Base-by-base conservation (phyloP, 1,284 basidiomycete genomes). In the Ustilago lituana region DNA sequence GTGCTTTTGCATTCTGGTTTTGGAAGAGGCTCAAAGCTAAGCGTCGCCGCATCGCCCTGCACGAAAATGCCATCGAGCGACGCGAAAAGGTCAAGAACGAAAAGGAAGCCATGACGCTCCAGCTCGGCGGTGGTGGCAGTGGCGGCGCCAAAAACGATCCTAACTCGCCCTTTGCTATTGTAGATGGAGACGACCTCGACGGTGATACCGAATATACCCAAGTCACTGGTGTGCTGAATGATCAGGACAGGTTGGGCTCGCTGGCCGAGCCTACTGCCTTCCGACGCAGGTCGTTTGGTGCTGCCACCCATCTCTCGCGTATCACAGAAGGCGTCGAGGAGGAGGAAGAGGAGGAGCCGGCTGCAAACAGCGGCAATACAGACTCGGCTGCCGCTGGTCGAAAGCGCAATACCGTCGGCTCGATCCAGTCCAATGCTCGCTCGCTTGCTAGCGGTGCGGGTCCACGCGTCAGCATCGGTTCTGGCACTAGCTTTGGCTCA, bases 311-410 rank as follows among this genome's bases (percentile, higher is more conserved):
- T 38, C 59, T 75, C 4, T 68, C 63, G 19, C 47, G 69, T 6
- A 75, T 75, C 54, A 73, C 73, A 0, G 73, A 75, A 36, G 69
- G 69, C 1, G 45, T 36, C 5, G 69, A 72, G 36, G 69, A 73
- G 40, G 72, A 74, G 23, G 73, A 75, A 8, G 63, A 60, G 19
- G 44, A 39, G 10, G 46, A 55, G 15, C 44, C 17, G 11, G 26
- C 37, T 3, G n/a, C 32, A 17, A 19, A 20, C 24, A 27, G 14
- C 26, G 19, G n/a, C 32, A 17, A 38, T 27, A 31, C 23, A 33
- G 7, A 29, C 17, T 23, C 39, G 4, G 31, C 12, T 8, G 43
- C 45, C 0, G 35, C 15, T 10, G 33, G 17, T 26, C 44, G 32
- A 2, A 48, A 53, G 17, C 47, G 58, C n/a, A 56, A 52, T 31